Base-by-base conservation (phyloP, 805 yeast genomes). In the Torulaspora quercuum region DNA sequence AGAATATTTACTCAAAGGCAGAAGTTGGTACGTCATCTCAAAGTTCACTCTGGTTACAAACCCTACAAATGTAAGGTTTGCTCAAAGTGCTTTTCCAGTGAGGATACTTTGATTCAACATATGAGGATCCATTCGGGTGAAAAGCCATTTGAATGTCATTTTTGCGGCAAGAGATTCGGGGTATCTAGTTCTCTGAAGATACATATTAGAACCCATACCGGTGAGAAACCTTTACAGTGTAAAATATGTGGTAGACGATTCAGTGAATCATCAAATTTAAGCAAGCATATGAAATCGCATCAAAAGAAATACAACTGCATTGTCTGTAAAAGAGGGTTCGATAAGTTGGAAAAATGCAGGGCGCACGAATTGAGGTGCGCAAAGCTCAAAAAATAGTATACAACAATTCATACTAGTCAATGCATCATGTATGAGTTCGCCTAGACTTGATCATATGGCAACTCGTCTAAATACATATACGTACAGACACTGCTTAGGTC, bases 231-330 rank as follows among this genome's bases (percentile, higher is more conserved):
- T 3, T 65, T 90, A 47, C 66, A 61, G 21, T 90, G 97, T 61
- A 80, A 78, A 45, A 81, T 84, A 1, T 90, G 98, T 58, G 80
- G 77, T 11, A 88, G 85, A 58, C 62, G 85, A 36, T 90, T 90
- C 55, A 81, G 90, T 42, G 97, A 92, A 59, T 79, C 90, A 31
- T 82, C 95, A 11, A 92, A 90, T 58, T 67, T 90, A 49, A 80
- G 84, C 13, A 90, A 90, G 52, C 98, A 90, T 59, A 73, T 86
- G 78, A 82, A 75, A 53, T 82, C 79, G 1, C 98, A 90, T 58
- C 63, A 66, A 26, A 72, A 79, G 41, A 53, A 61, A 31, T 75
- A 58, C 54, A 67, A 65, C 40, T 80, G 86, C 54, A 65, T 60
- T 1, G 42, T 48, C 17, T 80, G 87, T 52, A 63, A 69, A n/a